Evolutionary conservation across 139 green algal genomes (phyloP).

Genomic region (Closterium sp.): DNA sequence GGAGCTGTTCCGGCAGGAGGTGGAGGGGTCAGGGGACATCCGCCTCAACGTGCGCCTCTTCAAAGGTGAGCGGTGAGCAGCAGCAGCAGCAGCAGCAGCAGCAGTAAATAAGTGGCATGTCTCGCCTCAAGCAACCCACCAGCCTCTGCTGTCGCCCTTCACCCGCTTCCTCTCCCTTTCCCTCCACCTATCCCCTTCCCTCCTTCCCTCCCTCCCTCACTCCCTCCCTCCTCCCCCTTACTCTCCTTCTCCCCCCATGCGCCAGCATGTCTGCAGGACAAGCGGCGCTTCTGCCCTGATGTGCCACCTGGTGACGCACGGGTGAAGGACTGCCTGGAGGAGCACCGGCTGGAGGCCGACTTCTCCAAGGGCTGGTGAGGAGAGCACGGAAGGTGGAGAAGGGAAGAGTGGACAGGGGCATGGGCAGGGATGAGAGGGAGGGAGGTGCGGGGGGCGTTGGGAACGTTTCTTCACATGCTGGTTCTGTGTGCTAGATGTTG

Average conservation of each 20-base stretch:
- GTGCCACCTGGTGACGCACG: conserved; percentile 51
- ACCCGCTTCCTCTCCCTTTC: neutral
- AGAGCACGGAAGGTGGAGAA: neutral
- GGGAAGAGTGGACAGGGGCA: too few species aligned
- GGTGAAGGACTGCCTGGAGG: conserved; percentile 61
- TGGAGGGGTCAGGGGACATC: conserved; percentile 75
- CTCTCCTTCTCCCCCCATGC: neutral
- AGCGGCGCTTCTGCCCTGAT: conserved; percentile 68
- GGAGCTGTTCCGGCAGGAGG: conserved; percentile 74
- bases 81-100: too few species aligned
- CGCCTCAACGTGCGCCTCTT: conserved; percentile 59
- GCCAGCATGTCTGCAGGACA: conserved; percentile 66
- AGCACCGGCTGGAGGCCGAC: conserved; percentile 29
- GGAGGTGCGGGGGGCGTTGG: neutral
- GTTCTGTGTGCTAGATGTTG: too few species aligned
- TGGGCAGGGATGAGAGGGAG: neutral
- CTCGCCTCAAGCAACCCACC: too few species aligned
- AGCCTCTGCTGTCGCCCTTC: too few species aligned
- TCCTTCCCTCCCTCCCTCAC: neutral
- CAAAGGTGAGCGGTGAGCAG: neutral
- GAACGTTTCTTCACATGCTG: too few species aligned
- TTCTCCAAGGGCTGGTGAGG: conserved; percentile 2
- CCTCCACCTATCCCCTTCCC: neutral
- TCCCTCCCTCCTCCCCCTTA: neutral
- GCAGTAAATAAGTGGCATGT: too few species aligned